Evolutionary conservation across 371 early-diverging fungal species (phyloP).

Genomic region (Mucor saturninus): DNA sequence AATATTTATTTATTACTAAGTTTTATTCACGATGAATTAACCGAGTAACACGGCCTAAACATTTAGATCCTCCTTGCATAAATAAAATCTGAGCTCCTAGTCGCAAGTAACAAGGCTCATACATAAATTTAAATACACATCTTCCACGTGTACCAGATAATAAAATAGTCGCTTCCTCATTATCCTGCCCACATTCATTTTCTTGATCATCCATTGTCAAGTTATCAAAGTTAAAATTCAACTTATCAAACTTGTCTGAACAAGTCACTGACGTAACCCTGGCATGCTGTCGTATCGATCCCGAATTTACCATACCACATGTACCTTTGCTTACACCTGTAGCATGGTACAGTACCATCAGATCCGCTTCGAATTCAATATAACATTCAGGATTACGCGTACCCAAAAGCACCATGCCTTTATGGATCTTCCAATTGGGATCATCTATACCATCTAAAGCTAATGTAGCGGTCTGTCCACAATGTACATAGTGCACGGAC

Average conservation of each 20-base stretch:
- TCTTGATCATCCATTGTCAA: background rate
- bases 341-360: conserved; percentile 83
- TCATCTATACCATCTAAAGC: conserved; percentile 54
- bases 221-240: background rate
- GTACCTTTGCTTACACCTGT: conserved; percentile 67
- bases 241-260: conserved; percentile 12
- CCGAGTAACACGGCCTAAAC: conserved; percentile 81
- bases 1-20: no score
- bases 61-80: conserved; percentile 85
- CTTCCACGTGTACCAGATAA: conserved; percentile 22
- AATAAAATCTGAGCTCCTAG: conserved; percentile 76
- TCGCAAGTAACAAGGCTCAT: conserved; percentile 81
- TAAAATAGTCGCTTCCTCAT: conserved; percentile 1
- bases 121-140: conserved; percentile 78
- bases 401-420: conserved; percentile 87
- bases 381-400: conserved; percentile 57
- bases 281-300: conserved; percentile 87
- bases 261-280: conserved; percentile 55
- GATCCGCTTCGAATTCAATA: conserved; percentile 85
- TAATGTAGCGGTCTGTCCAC: conserved; percentile 87
- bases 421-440: conserved; percentile 64
- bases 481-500: conserved; percentile 68
- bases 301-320: conserved; percentile 92
- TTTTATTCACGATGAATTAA: conserved; percentile 4
- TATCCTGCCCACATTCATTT: background rate